Conservation (phyloP, 2,329 filamentous ascomycete species). For the Paraphoma chrysanthemicola region DNA sequence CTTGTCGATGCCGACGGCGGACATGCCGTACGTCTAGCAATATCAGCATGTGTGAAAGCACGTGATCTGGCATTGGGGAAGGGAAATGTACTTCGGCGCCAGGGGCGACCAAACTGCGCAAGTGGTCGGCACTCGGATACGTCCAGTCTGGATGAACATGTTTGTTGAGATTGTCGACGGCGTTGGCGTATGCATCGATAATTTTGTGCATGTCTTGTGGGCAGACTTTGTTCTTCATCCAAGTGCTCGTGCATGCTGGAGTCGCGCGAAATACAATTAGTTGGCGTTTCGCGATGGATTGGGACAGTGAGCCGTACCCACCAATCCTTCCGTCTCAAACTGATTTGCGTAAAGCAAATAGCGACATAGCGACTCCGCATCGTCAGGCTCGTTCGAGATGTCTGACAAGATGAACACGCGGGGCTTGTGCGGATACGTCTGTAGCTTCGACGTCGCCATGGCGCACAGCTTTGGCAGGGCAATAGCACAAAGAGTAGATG, state of each 20-base stretch:
- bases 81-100: constrained; percentile 37
- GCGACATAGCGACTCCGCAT: constrained; percentile 48
- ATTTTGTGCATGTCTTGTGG: constrained; percentile 47
- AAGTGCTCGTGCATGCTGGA: constrained; percentile 45
- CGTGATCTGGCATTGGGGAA: not conserved
- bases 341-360: constrained; percentile 48
- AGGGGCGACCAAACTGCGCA: constrained; percentile 34
- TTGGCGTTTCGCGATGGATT: not conserved
- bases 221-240: constrained; percentile 47
- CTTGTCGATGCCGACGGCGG: constrained; percentile 36
- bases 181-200: constrained; percentile 41
- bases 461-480: not conserved
- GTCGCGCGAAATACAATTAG: not conserved
- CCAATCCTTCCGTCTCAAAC: constrained; percentile 48
- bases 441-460: constrained; percentile 38
- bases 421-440: constrained; percentile 42
- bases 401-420: constrained; percentile 51
- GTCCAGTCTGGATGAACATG: constrained; percentile 49
- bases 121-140: constrained; percentile 36
- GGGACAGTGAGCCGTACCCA: constrained; percentile 7
- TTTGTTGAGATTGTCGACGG: constrained; percentile 57
- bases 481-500: too few species aligned
- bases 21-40: constrained; percentile 48
- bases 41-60: constrained; percentile 3
- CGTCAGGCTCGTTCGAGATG: constrained; percentile 50